Percentiles rank a stretch among this genome's conserved stretches.
Evolutionary conservation across 805 yeast species (phyloP).

Genomic region (Metschnikowia reukaufii): DNA sequence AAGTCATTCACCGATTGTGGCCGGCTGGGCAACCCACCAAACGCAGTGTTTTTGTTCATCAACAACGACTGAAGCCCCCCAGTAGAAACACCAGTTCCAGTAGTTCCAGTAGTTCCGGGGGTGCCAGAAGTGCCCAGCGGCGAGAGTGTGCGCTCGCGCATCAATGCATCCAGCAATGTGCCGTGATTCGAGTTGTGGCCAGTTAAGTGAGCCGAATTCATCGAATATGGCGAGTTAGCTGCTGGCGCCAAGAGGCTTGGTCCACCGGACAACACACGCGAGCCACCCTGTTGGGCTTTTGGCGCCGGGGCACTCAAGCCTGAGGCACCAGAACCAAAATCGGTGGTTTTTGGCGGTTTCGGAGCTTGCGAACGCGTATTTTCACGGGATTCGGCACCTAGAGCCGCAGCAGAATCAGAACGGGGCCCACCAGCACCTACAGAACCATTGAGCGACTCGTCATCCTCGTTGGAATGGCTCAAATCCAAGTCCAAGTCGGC

Average conservation of each 20-base stretch:
- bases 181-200: neutral
- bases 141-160: slow-evolving; percentile 25
- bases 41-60: slow-evolving; percentile 23
- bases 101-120: neutral
- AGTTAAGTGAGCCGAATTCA: no score
- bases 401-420: neutral
- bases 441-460: neutral
- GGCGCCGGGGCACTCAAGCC: no score
- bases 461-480: slow-evolving; percentile 20
- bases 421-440: neutral
- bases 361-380: no score
- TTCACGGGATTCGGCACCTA: no score
- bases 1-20: slow-evolving; percentile 47
- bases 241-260: slow-evolving; percentile 22
- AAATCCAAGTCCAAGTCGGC: slow-evolving; percentile 48
- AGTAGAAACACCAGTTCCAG: neutral
- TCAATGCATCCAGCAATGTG: slow-evolving; percentile 13
- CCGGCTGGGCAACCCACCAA: slow-evolving; percentile 35
- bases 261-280: slow-evolving; percentile 12
- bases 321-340: neutral
- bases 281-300: neutral
- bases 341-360: no score
- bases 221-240: slow-evolving; percentile 12
- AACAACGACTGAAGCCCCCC: slow-evolving; percentile 27
- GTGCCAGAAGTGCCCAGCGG: slow-evolving; percentile 18